These are phyloP conservation scores for Posidonia oceanica DNA, from an alignment of 116 monocot genomes.

Conservation along the genomic window DNA sequence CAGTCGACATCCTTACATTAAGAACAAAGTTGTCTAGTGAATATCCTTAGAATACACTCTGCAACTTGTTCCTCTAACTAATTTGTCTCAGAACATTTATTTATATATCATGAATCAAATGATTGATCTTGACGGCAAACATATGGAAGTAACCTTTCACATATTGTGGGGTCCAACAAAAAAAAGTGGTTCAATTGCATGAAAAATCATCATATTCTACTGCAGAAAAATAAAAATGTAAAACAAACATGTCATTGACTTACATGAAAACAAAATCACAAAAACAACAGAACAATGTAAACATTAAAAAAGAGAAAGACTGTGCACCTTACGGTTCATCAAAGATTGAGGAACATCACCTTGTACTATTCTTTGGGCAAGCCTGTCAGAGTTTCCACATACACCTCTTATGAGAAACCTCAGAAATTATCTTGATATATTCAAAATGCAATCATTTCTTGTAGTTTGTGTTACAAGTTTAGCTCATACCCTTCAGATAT, in stretches of 20 bases:
- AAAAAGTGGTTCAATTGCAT: too few relatives aligned
- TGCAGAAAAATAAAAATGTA: neutral
- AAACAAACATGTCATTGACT: too few relatives aligned
- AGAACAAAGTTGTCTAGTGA: too few relatives aligned
- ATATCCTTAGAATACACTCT: too few relatives aligned
- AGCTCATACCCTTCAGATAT: conserved; percentile 90
- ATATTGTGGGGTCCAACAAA: too few relatives aligned
- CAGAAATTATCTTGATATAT: neutral
- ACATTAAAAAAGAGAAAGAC: neutral
- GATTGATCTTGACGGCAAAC: too few relatives aligned
- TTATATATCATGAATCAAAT: too few relatives aligned
- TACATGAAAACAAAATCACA: neutral
- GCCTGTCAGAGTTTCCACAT: conserved; percentile 33
- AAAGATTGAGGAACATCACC: conserved; percentile 99
- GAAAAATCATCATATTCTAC: too few relatives aligned
- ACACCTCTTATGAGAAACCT: neutral
- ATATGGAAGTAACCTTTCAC: too few relatives aligned
- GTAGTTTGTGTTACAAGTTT: neutral
- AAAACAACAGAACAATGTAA: neutral
- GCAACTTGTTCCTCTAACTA: too few relatives aligned
- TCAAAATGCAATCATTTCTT: neutral
- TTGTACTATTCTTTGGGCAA: conserved; percentile 96
- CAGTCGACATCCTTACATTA: too few relatives aligned
- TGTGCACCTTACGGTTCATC: conserved; percentile 76
- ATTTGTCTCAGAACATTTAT: too few relatives aligned